Base-by-base conservation (phyloP, 345 rosid genomes). In the Eucalyptus curtisii region DNA sequence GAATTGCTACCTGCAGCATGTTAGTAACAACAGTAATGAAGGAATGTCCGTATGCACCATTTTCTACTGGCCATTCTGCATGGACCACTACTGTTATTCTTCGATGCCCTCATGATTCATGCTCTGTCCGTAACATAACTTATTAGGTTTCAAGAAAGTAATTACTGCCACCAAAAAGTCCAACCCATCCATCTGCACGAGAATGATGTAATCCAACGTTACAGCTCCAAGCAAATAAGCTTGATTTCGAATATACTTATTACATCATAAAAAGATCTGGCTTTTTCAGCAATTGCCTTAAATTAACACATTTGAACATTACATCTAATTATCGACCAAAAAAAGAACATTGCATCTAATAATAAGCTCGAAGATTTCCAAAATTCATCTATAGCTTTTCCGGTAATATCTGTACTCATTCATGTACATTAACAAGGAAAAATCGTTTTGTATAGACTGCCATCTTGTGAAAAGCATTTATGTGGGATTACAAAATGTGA, bases 401-500 rank as follows among this genome's bases (percentile, higher is more conserved):
- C 12, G 81, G 44, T n/a, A 30, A 57, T 64, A 42, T 86, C 86
- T 84, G n/a, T 49, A 59, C 86, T 80, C 57, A 15, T 89, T 50
- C 50, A 53, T 44, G 61, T 66, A 44, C 86, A 17, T 52, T 64
- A 87, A 37, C 79, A 53, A n/a, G 25, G 61, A 64, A 33, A 88
- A 88, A 90, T 85, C 89, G 24, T 76, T 76, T 76, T 6, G 84
- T 76, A 40, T 76, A 40, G 30, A 76, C 84, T 40, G 47, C 27
- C 84, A 40, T 76, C 84, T 20, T 3, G 47, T 40, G 47, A 76
- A 76, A 76, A 40, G 84, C 84, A 40, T 76, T 76, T 76, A n/a
- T 45, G 48, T 88, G 90, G 87, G 76, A 86, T 79, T 86, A 85
- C 90, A 88, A 87, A 90, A 92, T 76, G 84, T 76, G 9, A 40